Percentiles rank a stretch among this genome's conserved stretches.
These are phyloP conservation scores for Lodderomyces parapsilosis DNA, from an alignment of 1,139 yeast species.

Conservation along the genomic window DNA sequence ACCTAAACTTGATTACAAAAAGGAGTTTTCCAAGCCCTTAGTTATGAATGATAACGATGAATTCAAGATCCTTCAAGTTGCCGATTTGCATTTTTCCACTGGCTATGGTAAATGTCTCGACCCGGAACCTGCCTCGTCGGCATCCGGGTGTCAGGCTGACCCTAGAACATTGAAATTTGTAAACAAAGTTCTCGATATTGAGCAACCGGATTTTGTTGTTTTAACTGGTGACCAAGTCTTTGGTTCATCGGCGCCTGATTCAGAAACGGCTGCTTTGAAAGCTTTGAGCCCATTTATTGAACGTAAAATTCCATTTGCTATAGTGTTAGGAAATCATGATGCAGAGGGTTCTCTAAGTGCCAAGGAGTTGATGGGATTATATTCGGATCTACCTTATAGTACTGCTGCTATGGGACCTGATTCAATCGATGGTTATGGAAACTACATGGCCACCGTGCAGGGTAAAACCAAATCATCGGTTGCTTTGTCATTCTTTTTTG, in stretches of 20 bases:
- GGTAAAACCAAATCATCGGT: constrained; percentile 42
- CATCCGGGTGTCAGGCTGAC: constrained; percentile 67
- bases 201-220: constrained; percentile 78
- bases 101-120: constrained; percentile 76
- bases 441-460: constrained; percentile 58
- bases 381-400: constrained; percentile 63
- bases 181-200: constrained; percentile 62
- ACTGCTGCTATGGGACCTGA: constrained; percentile 61
- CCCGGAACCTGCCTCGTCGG: constrained; percentile 51
- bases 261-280: constrained; percentile 75
- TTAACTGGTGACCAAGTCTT: constrained; percentile 85
- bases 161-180: constrained; percentile 62
- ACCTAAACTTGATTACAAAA: constrained; percentile 22
- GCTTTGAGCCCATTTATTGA: constrained; percentile 70
- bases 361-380: constrained; percentile 56
- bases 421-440: constrained; percentile 75
- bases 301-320: constrained; percentile 74
- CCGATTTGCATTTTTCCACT: constrained; percentile 82
- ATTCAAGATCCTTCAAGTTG: constrained; percentile 78
- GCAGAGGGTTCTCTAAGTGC: constrained; percentile 68
- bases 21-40: constrained; percentile 17
- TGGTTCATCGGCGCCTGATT: constrained; percentile 70
- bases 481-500: constrained; percentile 63
- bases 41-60: constrained; percentile 38
- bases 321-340: constrained; percentile 62